A percentile compares a stretch with the other conserved stretches of the same genome.
Evolutionary conservation across 2,329 filamentous ascomycete species (phyloP).

Genomic region (Hypomyces perniciosus): DNA sequence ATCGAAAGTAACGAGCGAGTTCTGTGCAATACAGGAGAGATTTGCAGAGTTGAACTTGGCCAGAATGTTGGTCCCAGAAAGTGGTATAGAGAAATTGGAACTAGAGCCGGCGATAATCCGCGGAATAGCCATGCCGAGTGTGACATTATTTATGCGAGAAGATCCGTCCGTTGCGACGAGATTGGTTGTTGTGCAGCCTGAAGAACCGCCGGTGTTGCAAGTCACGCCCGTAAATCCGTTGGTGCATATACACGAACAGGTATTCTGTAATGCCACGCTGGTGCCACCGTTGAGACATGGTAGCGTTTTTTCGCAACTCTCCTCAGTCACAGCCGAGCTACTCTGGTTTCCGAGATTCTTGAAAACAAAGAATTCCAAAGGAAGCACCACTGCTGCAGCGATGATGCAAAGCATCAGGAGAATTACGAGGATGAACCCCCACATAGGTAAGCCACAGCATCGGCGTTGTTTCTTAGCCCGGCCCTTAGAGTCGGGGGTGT

Average conservation of each 20-base stretch:
- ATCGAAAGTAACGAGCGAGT: slow-evolving; percentile 80
- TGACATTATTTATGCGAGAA: slow-evolving; percentile 56
- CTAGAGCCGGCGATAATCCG: slow-evolving; percentile 61
- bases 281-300: slow-evolving; percentile 76
- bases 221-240: slow-evolving; percentile 70
- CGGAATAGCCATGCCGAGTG: slow-evolving; percentile 73
- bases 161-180: slow-evolving; percentile 35
- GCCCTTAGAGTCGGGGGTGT: slow-evolving; percentile 18
- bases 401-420: slow-evolving; percentile 66
- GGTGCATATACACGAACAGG: slow-evolving; percentile 81
- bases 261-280: slow-evolving; percentile 59
- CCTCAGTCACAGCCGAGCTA: slow-evolving; percentile 32
- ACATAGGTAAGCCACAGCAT: slow-evolving; percentile 80
- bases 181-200: slow-evolving; percentile 49
- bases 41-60: slow-evolving; percentile 69
- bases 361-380: slow-evolving; percentile 59
- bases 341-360: slow-evolving; percentile 37
- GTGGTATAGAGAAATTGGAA: slow-evolving; percentile 67
- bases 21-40: slow-evolving; percentile 77
- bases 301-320: slow-evolving; percentile 54
- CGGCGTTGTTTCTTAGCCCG: slow-evolving; percentile 41
- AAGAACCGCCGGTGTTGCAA: slow-evolving; percentile 41
- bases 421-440: slow-evolving; percentile 63
- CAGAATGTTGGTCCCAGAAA: slow-evolving; percentile 64
- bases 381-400: slow-evolving; percentile 76